A percentile compares a stretch with the other conserved stretches of the same genome.
phyloP scores from a whole-genome alignment of 2,329 filamentous ascomycete species.

The Aspergillus neotritici region DNA sequence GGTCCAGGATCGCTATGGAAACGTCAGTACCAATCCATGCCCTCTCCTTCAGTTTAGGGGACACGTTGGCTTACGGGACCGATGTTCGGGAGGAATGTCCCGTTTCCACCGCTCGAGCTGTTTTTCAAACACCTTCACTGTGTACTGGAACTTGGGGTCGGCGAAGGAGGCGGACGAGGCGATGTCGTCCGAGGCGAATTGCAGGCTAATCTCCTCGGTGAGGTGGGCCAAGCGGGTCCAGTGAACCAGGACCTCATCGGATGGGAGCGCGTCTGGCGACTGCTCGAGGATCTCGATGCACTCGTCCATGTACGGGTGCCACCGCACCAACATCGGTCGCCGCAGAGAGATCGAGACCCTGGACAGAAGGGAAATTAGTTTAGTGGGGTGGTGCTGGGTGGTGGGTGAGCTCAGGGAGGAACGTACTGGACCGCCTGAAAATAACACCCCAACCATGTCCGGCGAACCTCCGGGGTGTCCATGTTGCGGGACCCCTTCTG shows the following conservation, averaged over 20 bases:
- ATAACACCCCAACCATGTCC: constrained; percentile 58
- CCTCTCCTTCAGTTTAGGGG: not conserved
- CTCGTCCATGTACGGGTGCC: constrained; percentile 60
- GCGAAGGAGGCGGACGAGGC: constrained; percentile 48
- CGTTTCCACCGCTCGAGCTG: constrained; percentile 57
- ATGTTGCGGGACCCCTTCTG: constrained; percentile 41
- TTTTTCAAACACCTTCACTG: constrained; percentile 59
- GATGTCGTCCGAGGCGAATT: constrained; percentile 64
- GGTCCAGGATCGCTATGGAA: constrained; percentile 51
- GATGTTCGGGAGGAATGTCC: constrained; percentile 49
- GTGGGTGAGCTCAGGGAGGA: too few species aligned
- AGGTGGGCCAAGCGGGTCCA: constrained; percentile 57
- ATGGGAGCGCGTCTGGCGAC: constrained; percentile 52
- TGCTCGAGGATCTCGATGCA: constrained; percentile 53
- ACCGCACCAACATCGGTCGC: constrained; percentile 54
- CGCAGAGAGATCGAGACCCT: constrained; percentile 56
- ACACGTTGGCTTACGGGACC: constrained; percentile 49
- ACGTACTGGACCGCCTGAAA: constrained; percentile 53
- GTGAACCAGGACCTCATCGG: constrained; percentile 52
- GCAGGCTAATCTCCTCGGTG: constrained; percentile 61
- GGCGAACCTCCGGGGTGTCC: constrained; percentile 52
- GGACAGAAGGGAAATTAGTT: constrained; percentile 6
- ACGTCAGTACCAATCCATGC: constrained; percentile 2
- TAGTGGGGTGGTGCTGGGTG: not conserved
- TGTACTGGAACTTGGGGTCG: constrained; percentile 60